Evolutionary conservation across 192 early-diverging fungal species (phyloP), one percentile per base, ranked within the genome.

Genomic region (Umbelopsis vinacea): DNA sequence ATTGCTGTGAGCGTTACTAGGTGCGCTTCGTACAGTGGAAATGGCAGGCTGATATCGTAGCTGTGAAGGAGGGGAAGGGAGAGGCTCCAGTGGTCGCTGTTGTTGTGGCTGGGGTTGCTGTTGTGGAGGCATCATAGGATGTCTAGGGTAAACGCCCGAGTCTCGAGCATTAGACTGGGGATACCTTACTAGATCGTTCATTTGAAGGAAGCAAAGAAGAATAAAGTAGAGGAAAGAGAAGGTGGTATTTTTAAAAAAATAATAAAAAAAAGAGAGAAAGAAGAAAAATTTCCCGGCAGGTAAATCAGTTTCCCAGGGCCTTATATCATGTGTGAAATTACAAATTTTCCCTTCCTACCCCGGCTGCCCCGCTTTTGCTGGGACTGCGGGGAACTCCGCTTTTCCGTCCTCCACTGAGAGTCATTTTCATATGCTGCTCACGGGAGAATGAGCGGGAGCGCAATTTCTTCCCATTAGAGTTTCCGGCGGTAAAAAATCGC

Each of bases 141-240:
- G 57, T 14, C 57, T 22, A 7, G 57, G 57, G 26, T 63, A 63
- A 37, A 63, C 57, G 6, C 57, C 57, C 11, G 57, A 63, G 57
- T 63, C 57, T 29, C 57, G 57, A 17, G 57, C 57, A n/a, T 63
- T 63, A 17, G 57, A 63, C 57, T 63, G 57, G 26, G 57, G 57
- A 63, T 63, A 63, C 57, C 57, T 29, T 63, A 19, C 57, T 35
- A 63, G 17, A 63, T 63, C 57, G 57, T 63, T 63, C 57, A 63
- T 63, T 14, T 29, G 17, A 63, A 37, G 3, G 29, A 63, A 63
- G 57, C 26, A 63, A 26, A 35, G 26, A n/a, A 63, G 19, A 63
- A 33, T 63, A 37, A 37, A 7, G 33, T 35, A 10, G 35, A 37
- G 35, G 33, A 63, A 33, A 26, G 15, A 37, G n/a, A 37, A 26